Conservation (phyloP, 805 yeast genomes). For the Zygosaccharomyces rouxii region DNA sequence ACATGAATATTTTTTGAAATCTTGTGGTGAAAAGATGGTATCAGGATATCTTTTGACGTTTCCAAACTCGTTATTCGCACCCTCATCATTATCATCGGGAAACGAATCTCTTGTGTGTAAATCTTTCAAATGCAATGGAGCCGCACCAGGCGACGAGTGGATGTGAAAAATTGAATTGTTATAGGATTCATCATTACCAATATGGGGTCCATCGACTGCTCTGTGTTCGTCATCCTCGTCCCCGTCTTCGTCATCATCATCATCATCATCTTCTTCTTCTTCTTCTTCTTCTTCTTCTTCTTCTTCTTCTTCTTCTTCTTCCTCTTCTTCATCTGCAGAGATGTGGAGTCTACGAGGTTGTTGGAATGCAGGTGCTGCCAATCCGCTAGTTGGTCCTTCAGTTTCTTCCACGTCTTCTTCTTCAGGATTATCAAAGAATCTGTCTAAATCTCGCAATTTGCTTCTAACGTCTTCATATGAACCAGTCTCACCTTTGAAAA, state of each 20-base stretch:
- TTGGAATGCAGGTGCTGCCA: neutral
- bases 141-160: slow-evolving; percentile 13
- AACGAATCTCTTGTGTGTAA: slow-evolving; percentile 2
- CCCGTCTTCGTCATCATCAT: neutral
- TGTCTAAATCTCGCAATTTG: slow-evolving; percentile 19
- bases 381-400: neutral
- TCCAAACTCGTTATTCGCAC: neutral
- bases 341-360: neutral
- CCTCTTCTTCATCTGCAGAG: slow-evolving; percentile 2
- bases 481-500: slow-evolving; percentile 49
- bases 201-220: slow-evolving; percentile 11
- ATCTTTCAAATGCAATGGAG: slow-evolving; percentile 9
- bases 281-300: slow-evolving; percentile 12
- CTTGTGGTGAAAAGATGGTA: slow-evolving; percentile 21
- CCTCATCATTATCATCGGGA: slow-evolving; percentile 3
- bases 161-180: slow-evolving; percentile 5
- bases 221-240: slow-evolving; percentile 6
- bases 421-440: slow-evolving; percentile 9
- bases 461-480: slow-evolving; percentile 23
- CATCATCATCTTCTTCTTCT: slow-evolving; percentile 12
- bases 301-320: slow-evolving; percentile 1
- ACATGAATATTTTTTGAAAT: slow-evolving; percentile 30
- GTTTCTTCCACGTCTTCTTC: neutral
- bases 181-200: slow-evolving; percentile 14
- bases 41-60: slow-evolving; percentile 5